Evolutionary conservation across 305 asterid genomes (phyloP), one percentile per base, ranked within the genome.

Genomic region (Fraxinus velutina): DNA sequence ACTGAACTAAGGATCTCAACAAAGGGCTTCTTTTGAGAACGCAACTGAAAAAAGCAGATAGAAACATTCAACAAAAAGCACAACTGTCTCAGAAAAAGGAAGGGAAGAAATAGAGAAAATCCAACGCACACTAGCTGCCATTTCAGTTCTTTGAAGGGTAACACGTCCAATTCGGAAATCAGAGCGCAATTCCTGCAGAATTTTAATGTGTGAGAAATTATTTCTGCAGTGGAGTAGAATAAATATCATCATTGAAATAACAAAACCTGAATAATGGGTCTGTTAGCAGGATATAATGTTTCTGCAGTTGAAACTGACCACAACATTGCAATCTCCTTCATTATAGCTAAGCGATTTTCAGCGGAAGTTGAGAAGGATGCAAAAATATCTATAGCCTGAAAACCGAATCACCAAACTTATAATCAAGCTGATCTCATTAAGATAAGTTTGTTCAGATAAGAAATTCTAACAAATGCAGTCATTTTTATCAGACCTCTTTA

Each of bases 361-460:
- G 86, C 87, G 10, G 96, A 89, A 78, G 97, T 91, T 79, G 91
- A 85, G 83, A 91, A 94, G 81, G 97, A 91, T 78, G 96, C 98
- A 86, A 94, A 96, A 84, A 94, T 85, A 85, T 96, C 98, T 80
- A 93, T 88, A 34, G 98, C 98, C 99, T 96, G 93, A 68, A 86
- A 84, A 79, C 75, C 80, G 24, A 81, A 82, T 85, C 64, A 73
- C 74, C 79, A 72, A 57, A 75, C 72, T 81, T 74, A 80, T 33
- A 76, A 70, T 72, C 72, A 30, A 85, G 36, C 8, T 82, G 29
- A 79, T 78, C 71, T 86, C 50, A 73, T 52, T 32, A 34, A 75
- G 52, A 76, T 68, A 77, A 76, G 70, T 30, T 7, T 71, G 22
- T 27, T 27, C 78, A 71, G 68, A 80, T 62, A 76, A 78, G 66